Evolutionary conservation across 1,139 yeast species (phyloP), one percentile per base, ranked within the genome.

Genomic region (Saccharomyces hybrid): DNA sequence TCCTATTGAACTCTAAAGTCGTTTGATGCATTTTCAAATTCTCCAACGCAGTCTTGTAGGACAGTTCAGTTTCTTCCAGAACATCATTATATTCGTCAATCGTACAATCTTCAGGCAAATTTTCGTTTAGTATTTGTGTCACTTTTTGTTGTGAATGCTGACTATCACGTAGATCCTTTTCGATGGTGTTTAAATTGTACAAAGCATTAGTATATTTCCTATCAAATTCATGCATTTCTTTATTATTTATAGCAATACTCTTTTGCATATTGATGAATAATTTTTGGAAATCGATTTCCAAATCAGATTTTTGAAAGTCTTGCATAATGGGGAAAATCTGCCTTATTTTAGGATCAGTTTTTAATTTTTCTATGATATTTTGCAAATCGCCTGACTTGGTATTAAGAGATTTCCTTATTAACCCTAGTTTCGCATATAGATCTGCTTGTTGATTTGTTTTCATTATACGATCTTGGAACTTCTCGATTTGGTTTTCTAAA

Each of bases 11-110:
- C 52, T 79, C 81, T 47, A 80, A 74, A 1, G 90, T 83, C 1
- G 87, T 85, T 54, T 82, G 83, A 32, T 79, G 79, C 58, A 86
- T 80, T 62, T 85, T 86, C 29, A 80, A 68, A 54, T 84, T 83
- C 60, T 83, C 86, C 42, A 81, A 70, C 0, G 87, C 81, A 27
- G 77, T 77, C 52, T 78, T 76, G 60, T 80, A 81, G 52, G 84
- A 85, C 14, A 76, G 78, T 62, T 86, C 90, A 27, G 84, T 74
- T 24, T 81, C 84, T n/a, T 69, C 67, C 3, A 85, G 62, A 3
- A 79, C 71, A 0, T 70, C 71, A 47, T 78, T 80, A 62, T 79
- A 86, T 0, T 76, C 76, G 1, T 73, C 75, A n/a, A 83, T 73
- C 28, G 77, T 77, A 32, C 77, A 76, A 57, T 76, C 81, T 12